These are phyloP conservation scores for Chrysanthemum lavandulifolium DNA, from an alignment of 129 eudicot genomes.

Conservation along the genomic window DNA sequence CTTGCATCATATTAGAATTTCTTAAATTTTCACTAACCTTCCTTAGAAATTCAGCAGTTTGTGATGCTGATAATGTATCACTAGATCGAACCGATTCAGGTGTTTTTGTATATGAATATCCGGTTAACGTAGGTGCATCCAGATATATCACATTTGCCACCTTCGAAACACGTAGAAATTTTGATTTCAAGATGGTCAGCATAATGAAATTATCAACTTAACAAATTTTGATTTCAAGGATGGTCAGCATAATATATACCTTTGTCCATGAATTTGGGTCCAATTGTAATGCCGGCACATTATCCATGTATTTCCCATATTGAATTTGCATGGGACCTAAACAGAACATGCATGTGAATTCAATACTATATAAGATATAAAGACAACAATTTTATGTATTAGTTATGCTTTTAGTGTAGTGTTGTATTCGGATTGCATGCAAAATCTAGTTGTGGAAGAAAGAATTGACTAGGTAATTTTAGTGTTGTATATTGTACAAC, in stretches of 20 bases:
- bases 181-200: too few relatives aligned
- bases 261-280: constrained; percentile 32
- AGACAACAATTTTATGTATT: too few relatives aligned
- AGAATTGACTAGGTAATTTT: too few relatives aligned
- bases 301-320: constrained; percentile 4
- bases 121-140: constrained; percentile 39
- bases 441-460: too few relatives aligned
- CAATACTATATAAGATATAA: not conserved
- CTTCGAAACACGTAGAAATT: constrained; percentile 5
- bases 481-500: too few relatives aligned
- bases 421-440: too few relatives aligned
- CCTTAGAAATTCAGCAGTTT: constrained; percentile 29
- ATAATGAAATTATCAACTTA: too few relatives aligned
- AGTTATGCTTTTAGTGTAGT: too few relatives aligned
- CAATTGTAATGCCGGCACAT: constrained; percentile 21
- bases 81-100: constrained; percentile 2
- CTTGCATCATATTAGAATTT: not conserved
- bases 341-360: not conserved
- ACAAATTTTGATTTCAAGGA: not conserved
- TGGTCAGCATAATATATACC: not conserved
- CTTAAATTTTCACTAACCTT: constrained; percentile 28
- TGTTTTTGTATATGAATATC: constrained; percentile 36
- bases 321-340: constrained; percentile 23
- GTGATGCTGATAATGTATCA: constrained; percentile 34
- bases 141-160: constrained; percentile 37